Base-by-base conservation (phyloP, 805 yeast genomes). In the Spathaspora sp. region DNA sequence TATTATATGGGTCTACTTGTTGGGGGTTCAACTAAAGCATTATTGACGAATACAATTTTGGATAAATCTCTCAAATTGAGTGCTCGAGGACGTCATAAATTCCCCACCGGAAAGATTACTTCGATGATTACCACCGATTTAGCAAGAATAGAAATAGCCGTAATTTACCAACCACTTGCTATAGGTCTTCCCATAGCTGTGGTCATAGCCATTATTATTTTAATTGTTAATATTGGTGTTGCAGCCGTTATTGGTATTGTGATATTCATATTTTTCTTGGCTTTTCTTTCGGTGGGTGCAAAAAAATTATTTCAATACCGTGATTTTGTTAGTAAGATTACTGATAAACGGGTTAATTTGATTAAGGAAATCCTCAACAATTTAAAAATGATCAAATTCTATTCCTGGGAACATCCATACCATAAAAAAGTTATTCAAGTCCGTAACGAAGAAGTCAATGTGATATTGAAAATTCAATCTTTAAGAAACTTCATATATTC, bases 381-480 rank as follows among this genome's bases (percentile, higher is more conserved):
- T 55, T 79, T 91, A 77, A 87, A 87, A 60, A 78, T 85, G 66
- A 87, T 91, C 64, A 90, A 91, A 69, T 86, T 78, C 63, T 90
- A 89, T 64, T 87, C 94, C 1, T 90, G 96, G 96, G 97, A 90
- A 67, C 72, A 72, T 42, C 89, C 96, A 0, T 91, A 88, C 62
- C 74, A 75, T 46, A 62, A 74, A 5, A 68, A 75, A 50, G 75
- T 91, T 26, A 60, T 79, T 16, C 74, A 71, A 17, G 72, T 80
- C 19, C 79, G 97, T 62, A 57, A 61, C 0, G 58, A 68, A 20
- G 97, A 90, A 66, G 81, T 86, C 73, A 57, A 60, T 5, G 68
- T 74, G 48, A 77, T 90, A 52, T 75, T 82, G 53, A 75, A 69
- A 51, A 78, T 88, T 71, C 89, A 86, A 58, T 69, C 82, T 38